Evolutionary conservation across 495 filamentous ascomycete genomes (phyloP), one percentile per base, ranked within the genome.

Genomic region (Sordaria brevicollis): DNA sequence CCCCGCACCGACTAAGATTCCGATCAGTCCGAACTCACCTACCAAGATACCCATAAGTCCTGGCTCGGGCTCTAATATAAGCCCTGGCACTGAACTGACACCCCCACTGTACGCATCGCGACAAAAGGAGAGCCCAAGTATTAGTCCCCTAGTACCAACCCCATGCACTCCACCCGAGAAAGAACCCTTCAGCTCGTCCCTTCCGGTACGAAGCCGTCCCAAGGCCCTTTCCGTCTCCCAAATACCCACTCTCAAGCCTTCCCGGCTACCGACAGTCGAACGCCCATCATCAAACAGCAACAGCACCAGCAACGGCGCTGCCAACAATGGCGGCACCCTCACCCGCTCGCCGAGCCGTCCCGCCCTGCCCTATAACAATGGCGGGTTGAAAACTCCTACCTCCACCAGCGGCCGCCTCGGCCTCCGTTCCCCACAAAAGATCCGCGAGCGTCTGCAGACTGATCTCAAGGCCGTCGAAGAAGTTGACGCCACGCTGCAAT

Each of bases 391-490:
- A 3, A 15, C 13, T 11, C 39, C 33, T 8, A 33, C 70, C 13
- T n/a, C 75, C 11, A 73, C 77, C 13, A 80, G 84, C 37, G 87
- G 87, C 72, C 95, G 91, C 74, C 83, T 96, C 69, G 90, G 92
- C 65, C 88, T 97, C 79, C 94, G 96, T 79, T 94, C 90, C 54
- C 92, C 94, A 0, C 92, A 96, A 73, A 97, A 96, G 81, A 87
- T 97, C 36, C 92, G 95, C 57, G 92, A 97, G 79, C 91, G 94
- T 66, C 85, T 97, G 8, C 89, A 93, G 69, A 88, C 85, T 66
- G 93, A 97, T 75, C 91, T 93, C 75, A 89, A 85, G 65, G 86
- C 89, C 2, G 87, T 95, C 34, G 85, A 84, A 35, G 84, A 87
- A n/a, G 86, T 89, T 1, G 90, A 93, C 70, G 80, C 85, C 25